Percentiles rank a stretch among this genome's conserved stretches.
Evolutionary conservation across 2,329 filamentous ascomycete genomes (phyloP).

Genomic region (Paraconiothyrium sp.): DNA sequence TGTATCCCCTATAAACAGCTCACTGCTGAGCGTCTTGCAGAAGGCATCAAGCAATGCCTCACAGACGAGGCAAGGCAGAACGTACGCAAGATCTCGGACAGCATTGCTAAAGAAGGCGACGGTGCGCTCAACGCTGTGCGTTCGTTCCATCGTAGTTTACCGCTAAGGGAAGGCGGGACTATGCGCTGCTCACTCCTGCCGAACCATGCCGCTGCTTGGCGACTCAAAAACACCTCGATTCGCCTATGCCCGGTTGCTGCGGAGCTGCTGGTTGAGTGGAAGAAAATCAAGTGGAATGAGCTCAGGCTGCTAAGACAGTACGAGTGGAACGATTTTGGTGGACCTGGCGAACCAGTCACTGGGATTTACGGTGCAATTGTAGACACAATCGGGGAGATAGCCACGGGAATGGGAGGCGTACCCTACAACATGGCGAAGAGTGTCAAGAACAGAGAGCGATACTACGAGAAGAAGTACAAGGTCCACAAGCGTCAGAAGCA

Average conservation of each 20-base stretch:
- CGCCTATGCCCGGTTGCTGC: conserved; percentile 72
- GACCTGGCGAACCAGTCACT: conserved; percentile 76
- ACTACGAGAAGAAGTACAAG: conserved; percentile 58
- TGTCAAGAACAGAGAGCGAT: conserved; percentile 63
- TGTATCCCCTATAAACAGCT: conserved; percentile 74
- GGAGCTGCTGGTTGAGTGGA: conserved; percentile 69
- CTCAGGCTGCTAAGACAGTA: conserved; percentile 71
- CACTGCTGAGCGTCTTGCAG: conserved; percentile 69
- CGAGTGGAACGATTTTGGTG: conserved; percentile 82
- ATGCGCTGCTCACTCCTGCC: conserved; percentile 74
- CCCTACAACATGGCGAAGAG: conserved; percentile 70
- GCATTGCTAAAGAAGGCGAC: conserved; percentile 70
- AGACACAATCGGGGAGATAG: conserved; percentile 66
- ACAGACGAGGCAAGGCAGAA: conserved; percentile 68
- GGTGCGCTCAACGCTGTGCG: conserved; percentile 75
- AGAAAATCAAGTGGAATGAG: conserved; percentile 70
- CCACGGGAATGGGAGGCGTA: conserved; percentile 70
- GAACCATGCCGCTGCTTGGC: conserved; percentile 73
- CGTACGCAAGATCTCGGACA: conserved; percentile 67
- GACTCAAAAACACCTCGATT: conserved; percentile 68
- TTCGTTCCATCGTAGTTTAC: conserved; percentile 71
- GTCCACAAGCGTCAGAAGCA: conserved; percentile 42
- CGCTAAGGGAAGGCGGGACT: conserved; percentile 52
- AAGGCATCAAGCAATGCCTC: conserved; percentile 75
- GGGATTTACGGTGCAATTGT: conserved; percentile 70